These are phyloP conservation scores for Macrophomina tecta DNA, from an alignment of 2,329 filamentous ascomycete species.

Conservation along the genomic window DNA sequence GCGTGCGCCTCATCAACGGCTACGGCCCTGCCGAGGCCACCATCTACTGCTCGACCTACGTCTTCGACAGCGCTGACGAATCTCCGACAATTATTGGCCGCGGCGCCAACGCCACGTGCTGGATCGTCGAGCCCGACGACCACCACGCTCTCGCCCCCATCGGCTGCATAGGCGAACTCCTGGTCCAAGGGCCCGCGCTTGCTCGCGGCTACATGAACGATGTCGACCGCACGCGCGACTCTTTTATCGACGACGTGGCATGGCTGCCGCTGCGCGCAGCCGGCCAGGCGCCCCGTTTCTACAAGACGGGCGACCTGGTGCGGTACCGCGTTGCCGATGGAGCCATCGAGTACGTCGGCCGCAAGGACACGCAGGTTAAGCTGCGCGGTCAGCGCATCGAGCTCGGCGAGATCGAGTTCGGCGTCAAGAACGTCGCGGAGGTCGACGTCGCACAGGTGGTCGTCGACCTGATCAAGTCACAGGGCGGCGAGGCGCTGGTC, in stretches of 20 bases:
- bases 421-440: conserved; percentile 37
- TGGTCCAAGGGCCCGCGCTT: conserved; percentile 44
- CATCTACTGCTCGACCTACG: not conserved
- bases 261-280: conserved; percentile 34
- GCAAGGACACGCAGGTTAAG: conserved; percentile 46
- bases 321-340: conserved; percentile 40
- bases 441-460: not conserved
- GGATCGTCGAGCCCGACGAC: conserved; percentile 43
- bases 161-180: conserved; percentile 42
- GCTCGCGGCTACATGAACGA: conserved; percentile 44
- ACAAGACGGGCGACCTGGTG: conserved; percentile 44
- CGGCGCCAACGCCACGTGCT: conserved; percentile 22
- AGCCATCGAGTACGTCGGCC: conserved; percentile 43
- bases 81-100: conserved; percentile 1
- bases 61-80: not conserved
- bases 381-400: conserved; percentile 54
- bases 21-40: conserved; percentile 4
- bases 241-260: conserved; percentile 39
- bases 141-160: conserved; percentile 41
- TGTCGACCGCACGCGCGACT: conserved; percentile 38
- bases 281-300: conserved; percentile 35
- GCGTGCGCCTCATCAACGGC: not conserved
- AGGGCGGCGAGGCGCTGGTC: not conserved
- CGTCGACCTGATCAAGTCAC: not conserved
- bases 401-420: conserved; percentile 54